A percentile compares a stretch with the other conserved stretches of the same genome.
Conservation (phyloP, 495 filamentous ascomycete genomes). For the Podospora anserina region DNA sequence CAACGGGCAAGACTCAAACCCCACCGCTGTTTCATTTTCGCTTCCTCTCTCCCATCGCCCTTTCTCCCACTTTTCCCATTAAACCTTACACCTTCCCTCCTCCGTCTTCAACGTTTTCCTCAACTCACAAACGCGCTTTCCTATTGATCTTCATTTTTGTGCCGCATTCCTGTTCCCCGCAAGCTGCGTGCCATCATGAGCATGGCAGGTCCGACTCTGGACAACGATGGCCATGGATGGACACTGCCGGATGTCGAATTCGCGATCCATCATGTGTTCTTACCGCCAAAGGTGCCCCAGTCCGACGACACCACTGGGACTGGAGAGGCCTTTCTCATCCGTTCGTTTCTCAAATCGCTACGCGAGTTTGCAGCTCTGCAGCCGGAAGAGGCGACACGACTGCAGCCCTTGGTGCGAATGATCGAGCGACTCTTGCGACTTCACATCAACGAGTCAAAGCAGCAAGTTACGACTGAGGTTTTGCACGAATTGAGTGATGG, state of each 20-base stretch:
- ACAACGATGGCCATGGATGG: background rate
- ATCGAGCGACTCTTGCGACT: conserved; percentile 8
- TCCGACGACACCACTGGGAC: conserved; percentile 33
- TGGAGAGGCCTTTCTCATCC: conserved; percentile 17
- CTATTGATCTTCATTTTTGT: background rate
- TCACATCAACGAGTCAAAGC: conserved; percentile 8
- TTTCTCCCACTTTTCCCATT: background rate
- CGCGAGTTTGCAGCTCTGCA: conserved; percentile 5
- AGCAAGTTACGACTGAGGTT: background rate
- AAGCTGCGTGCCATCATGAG: background rate
- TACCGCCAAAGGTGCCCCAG: conserved; percentile 58
- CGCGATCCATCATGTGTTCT: conserved; percentile 56
- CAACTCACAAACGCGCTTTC: background rate
- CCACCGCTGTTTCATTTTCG: background rate
- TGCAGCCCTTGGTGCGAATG: conserved; percentile 6
- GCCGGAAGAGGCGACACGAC: background rate
- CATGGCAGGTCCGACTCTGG: background rate
- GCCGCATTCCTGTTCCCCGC: no score
- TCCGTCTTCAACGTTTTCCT: background rate
- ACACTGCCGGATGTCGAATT: conserved; percentile 27
- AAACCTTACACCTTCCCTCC: background rate
- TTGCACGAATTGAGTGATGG: conserved; percentile 16
- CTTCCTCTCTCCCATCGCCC: background rate
- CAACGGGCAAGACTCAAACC: background rate
- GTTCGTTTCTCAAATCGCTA: conserved; percentile 20